Conservation (phyloP, 2,329 filamentous ascomycete genomes). For the Neodidymelliopsis sp. region DNA sequence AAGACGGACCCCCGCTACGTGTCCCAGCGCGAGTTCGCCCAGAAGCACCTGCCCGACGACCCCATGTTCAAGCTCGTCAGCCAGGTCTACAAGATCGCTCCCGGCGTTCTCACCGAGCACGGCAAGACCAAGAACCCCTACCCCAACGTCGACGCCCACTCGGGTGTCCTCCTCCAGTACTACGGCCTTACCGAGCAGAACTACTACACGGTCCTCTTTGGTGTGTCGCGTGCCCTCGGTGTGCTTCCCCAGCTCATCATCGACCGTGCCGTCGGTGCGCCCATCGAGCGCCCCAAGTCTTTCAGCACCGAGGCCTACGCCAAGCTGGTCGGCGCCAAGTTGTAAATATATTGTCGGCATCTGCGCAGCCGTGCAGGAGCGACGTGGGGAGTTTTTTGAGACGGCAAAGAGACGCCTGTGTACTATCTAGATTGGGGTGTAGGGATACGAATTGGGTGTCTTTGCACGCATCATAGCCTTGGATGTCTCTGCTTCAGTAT, state of each 20-base stretch:
- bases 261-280: constrained; percentile 94
- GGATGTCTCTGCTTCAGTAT: constrained; percentile 39
- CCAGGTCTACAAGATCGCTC: constrained; percentile 99
- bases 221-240: constrained; percentile 97
- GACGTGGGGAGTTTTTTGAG: constrained; percentile 29
- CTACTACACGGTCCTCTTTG: constrained; percentile 99
- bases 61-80: constrained; percentile 99
- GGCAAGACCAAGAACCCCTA: constrained; percentile 99
- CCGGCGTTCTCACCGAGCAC: constrained; percentile 96
- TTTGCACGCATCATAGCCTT: constrained; percentile 34
- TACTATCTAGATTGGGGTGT: constrained; percentile 48
- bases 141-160: constrained; percentile 99
- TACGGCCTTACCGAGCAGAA: constrained; percentile 98
- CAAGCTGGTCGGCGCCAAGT: constrained; percentile 88
- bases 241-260: constrained; percentile 99
- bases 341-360: constrained; percentile 64
- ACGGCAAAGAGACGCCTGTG: constrained; percentile 38
- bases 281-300: constrained; percentile 98
- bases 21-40: constrained; percentile 96
- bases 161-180: constrained; percentile 98
- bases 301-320: constrained; percentile 98
- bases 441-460: constrained; percentile 38
- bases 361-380: constrained; percentile 19
- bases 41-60: constrained; percentile 92
- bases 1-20: constrained; percentile 99